Conservation (phyloP, 208 protist genomes). For the Leishmania major region DNA sequence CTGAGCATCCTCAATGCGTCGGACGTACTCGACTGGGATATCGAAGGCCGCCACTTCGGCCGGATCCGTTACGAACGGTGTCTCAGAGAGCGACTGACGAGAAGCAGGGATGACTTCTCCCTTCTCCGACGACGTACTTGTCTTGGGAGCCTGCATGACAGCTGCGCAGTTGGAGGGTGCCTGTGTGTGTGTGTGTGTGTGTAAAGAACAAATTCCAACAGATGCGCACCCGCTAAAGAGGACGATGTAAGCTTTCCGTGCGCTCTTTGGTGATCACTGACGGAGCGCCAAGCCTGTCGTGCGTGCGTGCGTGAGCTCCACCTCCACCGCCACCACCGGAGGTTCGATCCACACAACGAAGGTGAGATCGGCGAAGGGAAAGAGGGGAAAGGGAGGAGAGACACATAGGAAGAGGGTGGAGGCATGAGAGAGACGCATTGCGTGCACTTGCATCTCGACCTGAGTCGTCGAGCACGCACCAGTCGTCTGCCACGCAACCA, state of each 20-base stretch:
- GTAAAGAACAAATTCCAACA: not conserved
- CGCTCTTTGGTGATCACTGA: not conserved
- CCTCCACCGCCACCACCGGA: not conserved
- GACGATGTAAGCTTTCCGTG: not conserved
- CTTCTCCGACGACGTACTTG: not conserved
- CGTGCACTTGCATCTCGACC: not conserved
- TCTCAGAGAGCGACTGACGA: constrained; percentile 30
- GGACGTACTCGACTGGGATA: constrained; percentile 59
- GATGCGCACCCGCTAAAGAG: not conserved
- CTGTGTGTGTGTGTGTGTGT: not conserved
- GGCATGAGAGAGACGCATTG: not conserved
- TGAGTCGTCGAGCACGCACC: not conserved
- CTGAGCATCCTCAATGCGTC: constrained; percentile 73
- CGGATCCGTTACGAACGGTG: constrained; percentile 62
- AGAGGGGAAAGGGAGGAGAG: not conserved
- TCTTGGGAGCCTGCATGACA: constrained; percentile 10
- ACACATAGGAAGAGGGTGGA: not conserved
- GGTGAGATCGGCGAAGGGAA: not conserved
- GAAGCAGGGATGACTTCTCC: not conserved
- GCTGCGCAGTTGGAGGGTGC: not conserved
- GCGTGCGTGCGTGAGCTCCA: not conserved
- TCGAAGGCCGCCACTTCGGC: constrained; percentile 34
- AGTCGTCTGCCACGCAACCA: not conserved
- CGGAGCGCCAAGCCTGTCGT: not conserved
- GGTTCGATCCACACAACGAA: not conserved